Evolutionary conservation across 192 early-diverging fungal genomes (phyloP).

Genomic region (Coemansia sp.): DNA sequence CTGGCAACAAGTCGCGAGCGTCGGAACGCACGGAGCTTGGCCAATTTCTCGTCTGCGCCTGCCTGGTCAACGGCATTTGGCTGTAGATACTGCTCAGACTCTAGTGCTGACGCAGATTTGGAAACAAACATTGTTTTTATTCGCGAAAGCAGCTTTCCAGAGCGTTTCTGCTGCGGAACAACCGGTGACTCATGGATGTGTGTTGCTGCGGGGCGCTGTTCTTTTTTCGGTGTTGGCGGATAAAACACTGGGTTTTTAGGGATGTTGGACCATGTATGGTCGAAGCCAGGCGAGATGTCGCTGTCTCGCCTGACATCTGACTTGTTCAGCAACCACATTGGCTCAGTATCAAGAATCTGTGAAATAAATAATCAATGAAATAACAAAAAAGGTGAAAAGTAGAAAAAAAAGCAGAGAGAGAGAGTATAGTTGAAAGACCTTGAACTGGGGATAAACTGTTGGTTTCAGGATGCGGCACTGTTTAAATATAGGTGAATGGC

Average conservation of each 20-base stretch:
- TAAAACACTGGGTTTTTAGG: constrained; percentile 53
- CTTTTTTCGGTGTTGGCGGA: constrained; percentile 30
- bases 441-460: too few relatives aligned
- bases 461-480: not conserved
- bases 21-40: constrained; percentile 17
- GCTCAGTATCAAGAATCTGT: not conserved
- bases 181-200: constrained; percentile 6
- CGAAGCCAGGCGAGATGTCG: not conserved
- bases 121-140: constrained; percentile 35
- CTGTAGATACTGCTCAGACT: not conserved
- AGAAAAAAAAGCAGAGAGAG: not conserved
- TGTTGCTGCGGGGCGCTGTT: not conserved
- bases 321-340: constrained; percentile 32
- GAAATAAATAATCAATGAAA: not conserved
- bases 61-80: constrained; percentile 4
- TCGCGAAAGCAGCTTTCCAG: constrained; percentile 26
- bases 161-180: constrained; percentile 7
- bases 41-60: not conserved
- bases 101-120: constrained; percentile 5
- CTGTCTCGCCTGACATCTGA: not conserved
- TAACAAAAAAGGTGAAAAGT: not conserved
- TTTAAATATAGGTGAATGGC: not conserved
- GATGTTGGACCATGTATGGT: constrained; percentile 7
- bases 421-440: not conserved
- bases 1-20: constrained; percentile 35